phyloP scores from a whole-genome alignment of 805 yeast genomes.

The Cyberlindnera meyerae region DNA sequence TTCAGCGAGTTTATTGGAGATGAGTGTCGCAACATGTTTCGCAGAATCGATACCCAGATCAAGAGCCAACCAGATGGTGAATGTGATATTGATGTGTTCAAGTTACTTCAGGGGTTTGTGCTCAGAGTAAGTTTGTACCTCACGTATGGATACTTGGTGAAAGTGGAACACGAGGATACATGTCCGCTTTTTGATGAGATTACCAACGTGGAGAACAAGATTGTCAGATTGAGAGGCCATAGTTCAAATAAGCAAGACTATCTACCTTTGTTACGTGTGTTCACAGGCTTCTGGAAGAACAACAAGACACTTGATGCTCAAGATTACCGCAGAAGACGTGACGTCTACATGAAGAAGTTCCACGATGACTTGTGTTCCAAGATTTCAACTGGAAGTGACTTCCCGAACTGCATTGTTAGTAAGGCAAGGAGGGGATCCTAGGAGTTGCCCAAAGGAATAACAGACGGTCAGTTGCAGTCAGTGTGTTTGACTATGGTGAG shows the following conservation, averaged over 20 bases:
- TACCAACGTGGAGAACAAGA: constrained; percentile 49
- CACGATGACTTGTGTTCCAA: constrained; percentile 25
- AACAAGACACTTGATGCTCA: constrained; percentile 23
- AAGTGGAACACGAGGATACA: constrained; percentile 34
- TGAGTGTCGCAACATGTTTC: constrained; percentile 31
- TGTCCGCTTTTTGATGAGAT: constrained; percentile 44
- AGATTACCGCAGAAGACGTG: constrained; percentile 39
- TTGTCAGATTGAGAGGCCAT: constrained; percentile 54
- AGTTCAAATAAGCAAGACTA: constrained; percentile 51
- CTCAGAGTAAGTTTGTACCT: constrained; percentile 45
- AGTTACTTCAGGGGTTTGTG: constrained; percentile 44
- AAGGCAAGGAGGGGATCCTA: constrained; percentile 15
- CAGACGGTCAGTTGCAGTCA: constrained; percentile 44
- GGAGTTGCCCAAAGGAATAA: constrained; percentile 21
- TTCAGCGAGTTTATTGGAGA: constrained; percentile 33
- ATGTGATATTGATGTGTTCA: constrained; percentile 37
- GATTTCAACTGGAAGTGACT: constrained; percentile 25
- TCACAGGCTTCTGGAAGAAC: constrained; percentile 22
- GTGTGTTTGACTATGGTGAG: constrained; percentile 72
- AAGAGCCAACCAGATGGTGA: not conserved
- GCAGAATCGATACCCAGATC: constrained; percentile 18
- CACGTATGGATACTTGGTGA: constrained; percentile 49
- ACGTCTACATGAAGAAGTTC: constrained; percentile 42
- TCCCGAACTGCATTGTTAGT: constrained; percentile 32
- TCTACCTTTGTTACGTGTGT: constrained; percentile 39